Conservation (phyloP, 2,329 filamentous ascomycete species). For the Paraphaeosphaeria sporulosa region DNA sequence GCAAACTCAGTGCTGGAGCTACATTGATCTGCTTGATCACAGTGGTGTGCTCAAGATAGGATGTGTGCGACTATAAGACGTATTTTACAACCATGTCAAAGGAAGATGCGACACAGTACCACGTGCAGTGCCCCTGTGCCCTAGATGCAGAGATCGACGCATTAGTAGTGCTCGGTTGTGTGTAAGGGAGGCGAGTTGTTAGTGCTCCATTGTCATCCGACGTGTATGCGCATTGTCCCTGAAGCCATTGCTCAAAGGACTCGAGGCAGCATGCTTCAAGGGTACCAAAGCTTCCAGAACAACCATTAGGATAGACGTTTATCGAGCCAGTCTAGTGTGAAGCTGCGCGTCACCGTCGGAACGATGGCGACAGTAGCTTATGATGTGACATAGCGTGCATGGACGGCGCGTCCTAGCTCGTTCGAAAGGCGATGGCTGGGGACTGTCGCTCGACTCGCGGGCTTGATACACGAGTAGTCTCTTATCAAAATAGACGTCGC, state of each 20-base stretch:
- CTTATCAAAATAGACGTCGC: not conserved
- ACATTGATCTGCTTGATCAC: not conserved
- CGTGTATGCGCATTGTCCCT: not conserved
- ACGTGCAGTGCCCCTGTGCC: not conserved
- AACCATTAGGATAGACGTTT: not conserved
- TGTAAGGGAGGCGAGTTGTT: not conserved
- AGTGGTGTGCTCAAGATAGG: not conserved
- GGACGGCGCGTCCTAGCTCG: conserved; percentile 19
- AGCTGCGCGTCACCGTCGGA: conserved; percentile 24
- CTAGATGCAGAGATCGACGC: not conserved
- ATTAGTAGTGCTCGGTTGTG: not conserved
- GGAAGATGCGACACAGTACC: not conserved
- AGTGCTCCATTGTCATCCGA: not conserved
- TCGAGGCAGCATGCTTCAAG: not conserved
- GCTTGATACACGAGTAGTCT: not conserved
- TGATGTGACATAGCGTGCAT: conserved; percentile 26
- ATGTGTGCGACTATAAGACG: not conserved
- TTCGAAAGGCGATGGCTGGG: conserved; percentile 9
- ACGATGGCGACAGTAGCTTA: conserved; percentile 18
- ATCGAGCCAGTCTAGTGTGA: not conserved
- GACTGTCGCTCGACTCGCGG: conserved; percentile 9
- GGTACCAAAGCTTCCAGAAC: not conserved
- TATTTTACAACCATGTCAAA: not conserved
- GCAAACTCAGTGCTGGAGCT: not conserved
- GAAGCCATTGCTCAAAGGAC: not conserved